A percentile compares a stretch with the other conserved stretches of the same genome.
Evolutionary conservation across 2,329 filamentous ascomycete species (phyloP).

Genomic region (Thermomyces lanuginosus): DNA sequence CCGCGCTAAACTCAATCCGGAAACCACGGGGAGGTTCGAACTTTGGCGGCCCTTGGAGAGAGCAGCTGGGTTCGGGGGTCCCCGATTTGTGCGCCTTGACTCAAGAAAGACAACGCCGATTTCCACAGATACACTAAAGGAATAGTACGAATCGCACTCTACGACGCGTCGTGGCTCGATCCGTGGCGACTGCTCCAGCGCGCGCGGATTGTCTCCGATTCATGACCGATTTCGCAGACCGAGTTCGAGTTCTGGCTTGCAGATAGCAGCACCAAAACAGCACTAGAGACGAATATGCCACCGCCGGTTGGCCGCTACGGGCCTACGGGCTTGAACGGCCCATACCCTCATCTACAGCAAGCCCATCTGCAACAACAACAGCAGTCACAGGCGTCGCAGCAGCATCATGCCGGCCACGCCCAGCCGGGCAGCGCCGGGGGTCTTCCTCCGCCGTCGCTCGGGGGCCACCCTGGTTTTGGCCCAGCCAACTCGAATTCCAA

Average conservation of each 20-base stretch:
- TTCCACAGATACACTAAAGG: too few relatives aligned
- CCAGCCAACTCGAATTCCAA: conserved; percentile 45
- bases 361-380: conserved; percentile 32
- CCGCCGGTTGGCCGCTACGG: conserved; percentile 43
- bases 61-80: too few relatives aligned
- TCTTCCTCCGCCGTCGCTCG: conserved; percentile 43
- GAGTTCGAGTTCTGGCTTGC: too few relatives aligned
- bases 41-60: too few relatives aligned
- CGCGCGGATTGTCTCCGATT: conserved; percentile 5
- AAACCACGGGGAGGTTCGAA: too few relatives aligned
- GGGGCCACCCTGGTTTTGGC: conserved; percentile 54
- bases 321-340: conserved; percentile 41
- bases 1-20: conserved; percentile 18
- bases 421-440: conserved; percentile 31
- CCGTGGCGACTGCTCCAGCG: too few relatives aligned
- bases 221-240: conserved; percentile 9
- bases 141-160: too few relatives aligned
- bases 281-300: too few relatives aligned
- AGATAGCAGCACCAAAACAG: too few relatives aligned
- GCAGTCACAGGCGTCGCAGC: conserved; percentile 31
- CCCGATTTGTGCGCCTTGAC: too few relatives aligned
- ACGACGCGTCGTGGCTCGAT: too few relatives aligned
- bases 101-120: too few relatives aligned
- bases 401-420: conserved; percentile 26
- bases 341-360: conserved; percentile 42